These are phyloP conservation scores for Epichloe elymi DNA, from an alignment of 2,329 filamentous ascomycete genomes.

Conservation along the genomic window DNA sequence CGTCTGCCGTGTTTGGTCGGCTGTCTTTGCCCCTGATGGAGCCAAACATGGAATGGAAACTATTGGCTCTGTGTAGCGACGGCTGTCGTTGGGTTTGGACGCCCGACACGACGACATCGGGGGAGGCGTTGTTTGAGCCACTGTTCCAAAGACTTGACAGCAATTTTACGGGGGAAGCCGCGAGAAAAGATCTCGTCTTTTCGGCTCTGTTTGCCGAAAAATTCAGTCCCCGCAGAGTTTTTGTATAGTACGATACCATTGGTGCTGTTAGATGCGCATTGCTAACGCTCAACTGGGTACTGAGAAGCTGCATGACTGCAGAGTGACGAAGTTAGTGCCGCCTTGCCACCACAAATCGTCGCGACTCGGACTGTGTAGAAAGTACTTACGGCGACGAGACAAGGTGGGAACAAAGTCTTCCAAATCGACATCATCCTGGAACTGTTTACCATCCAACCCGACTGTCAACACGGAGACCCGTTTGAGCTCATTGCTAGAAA, in stretches of 20 bases:
- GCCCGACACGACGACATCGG: constrained; percentile 13
- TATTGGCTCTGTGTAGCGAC: constrained; percentile 30
- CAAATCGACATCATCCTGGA: constrained; percentile 58
- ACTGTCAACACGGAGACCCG: constrained; percentile 37
- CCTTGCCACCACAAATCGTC: not conserved
- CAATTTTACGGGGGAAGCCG: constrained; percentile 80
- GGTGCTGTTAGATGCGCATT: constrained; percentile 53
- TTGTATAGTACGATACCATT: constrained; percentile 65
- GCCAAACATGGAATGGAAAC: constrained; percentile 41
- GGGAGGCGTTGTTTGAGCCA: constrained; percentile 30
- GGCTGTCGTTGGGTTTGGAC: constrained; percentile 29
- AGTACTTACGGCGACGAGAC: constrained; percentile 52
- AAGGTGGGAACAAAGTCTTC: constrained; percentile 65
- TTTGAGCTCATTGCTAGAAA: constrained; percentile 40
- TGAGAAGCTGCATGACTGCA: constrained; percentile 60
- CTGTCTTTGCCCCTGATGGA: constrained; percentile 36
- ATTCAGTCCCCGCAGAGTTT: constrained; percentile 58
- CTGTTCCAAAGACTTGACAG: constrained; percentile 69
- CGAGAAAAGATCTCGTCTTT: constrained; percentile 56
- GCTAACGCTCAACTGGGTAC: constrained; percentile 53
- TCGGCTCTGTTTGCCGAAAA: constrained; percentile 45
- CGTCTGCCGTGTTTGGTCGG: constrained; percentile 29
- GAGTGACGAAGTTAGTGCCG: not conserved
- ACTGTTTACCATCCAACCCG: constrained; percentile 58
- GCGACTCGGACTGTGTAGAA: too few species aligned